Base-by-base conservation (phyloP, 352 stramenopile genomes). In the Globisporangium paddicum region DNA sequence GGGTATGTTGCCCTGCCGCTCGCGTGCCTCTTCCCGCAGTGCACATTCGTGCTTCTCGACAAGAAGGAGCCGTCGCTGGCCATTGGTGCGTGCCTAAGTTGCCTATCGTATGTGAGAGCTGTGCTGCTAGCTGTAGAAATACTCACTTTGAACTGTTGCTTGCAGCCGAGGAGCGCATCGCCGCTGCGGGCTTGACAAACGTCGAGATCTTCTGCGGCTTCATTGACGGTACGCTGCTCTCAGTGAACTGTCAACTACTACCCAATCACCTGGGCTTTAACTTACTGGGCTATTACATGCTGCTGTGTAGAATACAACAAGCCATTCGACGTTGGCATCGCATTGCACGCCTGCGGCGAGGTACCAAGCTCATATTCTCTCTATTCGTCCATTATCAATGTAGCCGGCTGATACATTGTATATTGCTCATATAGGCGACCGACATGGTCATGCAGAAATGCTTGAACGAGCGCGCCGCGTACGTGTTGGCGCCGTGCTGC, bases 391-490 rank as follows among this genome's bases (percentile, higher is more conserved):
- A 26, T 35, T 14, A 25, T 19, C 37, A n/a, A 2, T 23, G 11
- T 25, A 25, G 19, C 21, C 32, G 21, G 34, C 50, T 55, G 6
- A 19, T 18, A 3, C 2, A 32, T 28, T 6, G 37, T 23, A 10
- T 35, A 13, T 19, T 61, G 26, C 18, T 37, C 13, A 25, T 53
- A n/a, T 54, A 74, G 57, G 84, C 84, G 21, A 94, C 84, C 25
- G 84, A 94, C 44, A 88, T 90, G 76, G 78, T 86, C 8, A 82
- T 92, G 64, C 65, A 92, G 25, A 87, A 90, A 51, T 94, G 82
- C 56, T 68, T 92, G 5, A 50, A 55, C 19, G 67, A 72, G 19
- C 62, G 67, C 18, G 84, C 84, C 1, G 76, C 82, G 11, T 94
- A 89, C 46, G 84, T 94, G 48, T 50, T 94, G 35, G 82, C 80